Evolutionary conservation across 1,139 yeast species (phyloP), one percentile per base, ranked within the genome.

Genomic region (Candida gigantensis): DNA sequence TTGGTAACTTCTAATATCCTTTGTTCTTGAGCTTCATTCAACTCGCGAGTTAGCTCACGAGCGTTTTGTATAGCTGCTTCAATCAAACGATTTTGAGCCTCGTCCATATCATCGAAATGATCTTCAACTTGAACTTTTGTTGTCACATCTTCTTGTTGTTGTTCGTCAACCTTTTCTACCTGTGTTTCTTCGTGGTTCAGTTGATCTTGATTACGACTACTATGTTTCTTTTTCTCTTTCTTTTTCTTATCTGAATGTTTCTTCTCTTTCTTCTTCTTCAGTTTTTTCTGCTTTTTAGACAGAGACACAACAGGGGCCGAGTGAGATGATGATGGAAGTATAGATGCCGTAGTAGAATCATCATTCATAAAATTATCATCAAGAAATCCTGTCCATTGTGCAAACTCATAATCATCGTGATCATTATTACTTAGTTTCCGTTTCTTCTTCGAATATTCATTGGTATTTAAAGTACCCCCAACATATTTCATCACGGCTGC

Each of bases 401-500:
- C 74, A 50, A 72, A 74, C 47, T 73, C 78, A 40, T 68, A 76
- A 26, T 57, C 60, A 2, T 33, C 32, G 9, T 24, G 36, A 8
- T 31, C 39, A 27, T 30, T n/a, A n/a, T n/a, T n/a, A n/a, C 40
- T 51, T 24, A 46, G 38, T 37, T 44, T 50, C 21, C 18, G 23
- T 28, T 47, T 50, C 7, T 31, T 36, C 7, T 12, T 28, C 9
- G 20, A 27, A 17, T n/a, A n/a, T n/a, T 35, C 35, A 32, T 14
- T 43, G 19, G 38, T 43, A 21, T 71, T 76, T 33, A 79, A 58
- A 2, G 79, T 72, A 5, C 80, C 81, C 11, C 84, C 85, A 7
- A 83, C 90, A 47, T 77, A 76, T 40, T 77, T 72, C 78, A 83
- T 70, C 24, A 83, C 87, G 0, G 88, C 90, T n/a, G 84, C 89